Percentiles rank a stretch among this genome's conserved stretches.
phyloP scores from a whole-genome alignment of 306 rosid species.

The Hippophae tibetana region DNA sequence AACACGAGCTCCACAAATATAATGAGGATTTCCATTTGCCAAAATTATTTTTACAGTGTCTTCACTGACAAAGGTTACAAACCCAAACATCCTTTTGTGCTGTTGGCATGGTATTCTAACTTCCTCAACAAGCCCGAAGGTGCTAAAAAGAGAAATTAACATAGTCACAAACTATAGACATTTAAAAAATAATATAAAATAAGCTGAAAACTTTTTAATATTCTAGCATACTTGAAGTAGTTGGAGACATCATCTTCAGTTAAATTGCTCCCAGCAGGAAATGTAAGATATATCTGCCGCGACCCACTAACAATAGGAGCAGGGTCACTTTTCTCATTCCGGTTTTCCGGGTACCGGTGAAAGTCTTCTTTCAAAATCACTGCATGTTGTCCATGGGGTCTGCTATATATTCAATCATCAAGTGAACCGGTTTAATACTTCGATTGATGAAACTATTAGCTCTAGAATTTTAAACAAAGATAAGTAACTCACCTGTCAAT shows the following conservation, averaged over 20 bases:
- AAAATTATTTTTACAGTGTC: constrained; percentile 61
- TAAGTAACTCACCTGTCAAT: constrained; percentile 57
- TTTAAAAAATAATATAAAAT: constrained; percentile 4
- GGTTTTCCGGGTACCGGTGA: constrained; percentile 29
- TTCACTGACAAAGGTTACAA: constrained; percentile 58
- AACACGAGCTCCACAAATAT: constrained; percentile 64
- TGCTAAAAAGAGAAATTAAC: constrained; percentile 21
- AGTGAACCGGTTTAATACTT: not conserved
- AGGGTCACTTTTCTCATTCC: constrained; percentile 38
- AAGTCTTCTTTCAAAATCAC: constrained; percentile 71
- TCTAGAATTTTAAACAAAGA: not conserved
- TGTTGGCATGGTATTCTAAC: constrained; percentile 81
- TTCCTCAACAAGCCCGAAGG: constrained; percentile 71
- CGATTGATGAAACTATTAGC: constrained; percentile 3
- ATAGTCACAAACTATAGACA: constrained; percentile 4
- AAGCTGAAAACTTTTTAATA: constrained; percentile 5
- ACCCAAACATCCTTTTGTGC: constrained; percentile 71
- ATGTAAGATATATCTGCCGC: constrained; percentile 72
- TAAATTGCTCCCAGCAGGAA: constrained; percentile 83
- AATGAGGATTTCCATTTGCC: constrained; percentile 64
- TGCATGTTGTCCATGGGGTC: constrained; percentile 89
- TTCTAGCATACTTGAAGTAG: constrained; percentile 50
- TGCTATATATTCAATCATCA: constrained; percentile 35
- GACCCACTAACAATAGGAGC: constrained; percentile 61
- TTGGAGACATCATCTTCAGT: constrained; percentile 69